Conservation (phyloP, 306 rosid species). For the Quercus suber region DNA sequence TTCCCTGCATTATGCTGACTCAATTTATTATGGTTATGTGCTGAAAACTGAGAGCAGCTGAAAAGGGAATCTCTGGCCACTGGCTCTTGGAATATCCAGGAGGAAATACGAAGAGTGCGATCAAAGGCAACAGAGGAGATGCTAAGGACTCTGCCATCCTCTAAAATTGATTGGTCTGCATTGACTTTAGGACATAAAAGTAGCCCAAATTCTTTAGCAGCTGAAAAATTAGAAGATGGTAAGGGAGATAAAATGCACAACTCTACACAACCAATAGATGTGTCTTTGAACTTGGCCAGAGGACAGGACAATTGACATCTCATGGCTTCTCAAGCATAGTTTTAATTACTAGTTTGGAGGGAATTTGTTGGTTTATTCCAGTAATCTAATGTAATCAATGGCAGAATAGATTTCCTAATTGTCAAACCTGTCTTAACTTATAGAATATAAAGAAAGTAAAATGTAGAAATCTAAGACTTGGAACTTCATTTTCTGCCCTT, state of each 20-base stretch:
- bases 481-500: slow-evolving; percentile 26
- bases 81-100: slow-evolving; percentile 96
- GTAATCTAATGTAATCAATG: slow-evolving; percentile 5
- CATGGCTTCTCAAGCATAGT: slow-evolving; percentile 42
- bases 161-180: slow-evolving; percentile 66
- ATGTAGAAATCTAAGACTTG: slow-evolving; percentile 21
- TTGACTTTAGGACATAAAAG: slow-evolving; percentile 40
- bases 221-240: slow-evolving; percentile 39
- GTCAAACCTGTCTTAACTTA: slow-evolving; percentile 9
- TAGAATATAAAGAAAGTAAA: slow-evolving; percentile 10
- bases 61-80: slow-evolving; percentile 61
- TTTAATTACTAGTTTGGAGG: slow-evolving; percentile 10
- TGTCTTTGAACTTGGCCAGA: slow-evolving; percentile 33
- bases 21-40: not conserved
- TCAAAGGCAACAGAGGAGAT: slow-evolving; percentile 92
- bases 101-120: slow-evolving; percentile 89
- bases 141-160: slow-evolving; percentile 73
- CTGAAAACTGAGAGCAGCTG: slow-evolving; percentile 48
- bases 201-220: slow-evolving; percentile 31
- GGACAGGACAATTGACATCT: slow-evolving; percentile 30
- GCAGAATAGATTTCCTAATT: not conserved
- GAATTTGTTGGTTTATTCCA: slow-evolving; percentile 21
- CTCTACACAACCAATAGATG: slow-evolving; percentile 26
- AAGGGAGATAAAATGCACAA: slow-evolving; percentile 31
- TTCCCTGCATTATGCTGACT: not conserved